Evolutionary conservation across 2,329 filamentous ascomycete species (phyloP).

Genomic region (Aspergillus vadensis): DNA sequence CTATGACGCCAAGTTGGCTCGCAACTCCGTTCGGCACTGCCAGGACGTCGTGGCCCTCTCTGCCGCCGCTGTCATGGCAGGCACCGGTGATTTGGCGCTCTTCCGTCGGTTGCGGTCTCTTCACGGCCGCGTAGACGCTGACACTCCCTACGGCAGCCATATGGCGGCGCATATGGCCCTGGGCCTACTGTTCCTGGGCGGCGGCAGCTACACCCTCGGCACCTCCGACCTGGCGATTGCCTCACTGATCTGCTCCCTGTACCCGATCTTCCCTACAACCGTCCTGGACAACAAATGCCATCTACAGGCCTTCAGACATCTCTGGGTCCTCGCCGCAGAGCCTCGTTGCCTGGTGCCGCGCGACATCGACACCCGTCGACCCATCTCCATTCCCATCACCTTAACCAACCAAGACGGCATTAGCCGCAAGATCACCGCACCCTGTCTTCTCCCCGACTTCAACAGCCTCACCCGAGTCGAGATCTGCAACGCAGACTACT

Average conservation of each 20-base stretch:
- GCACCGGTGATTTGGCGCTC: constrained; percentile 83
- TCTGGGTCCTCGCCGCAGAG: constrained; percentile 94
- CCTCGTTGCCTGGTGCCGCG: constrained; percentile 84
- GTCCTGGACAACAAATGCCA: constrained; percentile 95
- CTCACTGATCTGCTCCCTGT: constrained; percentile 85
- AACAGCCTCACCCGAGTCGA: constrained; percentile 41
- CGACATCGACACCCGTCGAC: constrained; percentile 80
- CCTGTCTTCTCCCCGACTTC: constrained; percentile 57
- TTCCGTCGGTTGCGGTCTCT: constrained; percentile 83
- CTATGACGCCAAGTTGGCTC: constrained; percentile 83
- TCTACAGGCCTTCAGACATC: constrained; percentile 91
- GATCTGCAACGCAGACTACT: constrained; percentile 63
- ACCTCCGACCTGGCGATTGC: constrained; percentile 86
- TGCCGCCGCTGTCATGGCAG: constrained; percentile 88
- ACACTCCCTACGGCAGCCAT: constrained; percentile 90
- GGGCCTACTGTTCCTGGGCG: constrained; percentile 85
- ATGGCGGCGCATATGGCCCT: constrained; percentile 90
- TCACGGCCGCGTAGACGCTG: constrained; percentile 80
- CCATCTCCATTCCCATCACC: constrained; percentile 71
- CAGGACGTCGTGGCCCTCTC: constrained; percentile 84
- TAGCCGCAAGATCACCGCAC: constrained; percentile 47
- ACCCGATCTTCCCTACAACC: constrained; percentile 84
- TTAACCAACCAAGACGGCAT: constrained; percentile 59
- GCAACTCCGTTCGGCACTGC: constrained; percentile 84
- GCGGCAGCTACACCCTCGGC: constrained; percentile 88